These are phyloP conservation scores for Aspergillus intermedius DNA, from an alignment of 2,329 filamentous ascomycete genomes.

Conservation along the genomic window DNA sequence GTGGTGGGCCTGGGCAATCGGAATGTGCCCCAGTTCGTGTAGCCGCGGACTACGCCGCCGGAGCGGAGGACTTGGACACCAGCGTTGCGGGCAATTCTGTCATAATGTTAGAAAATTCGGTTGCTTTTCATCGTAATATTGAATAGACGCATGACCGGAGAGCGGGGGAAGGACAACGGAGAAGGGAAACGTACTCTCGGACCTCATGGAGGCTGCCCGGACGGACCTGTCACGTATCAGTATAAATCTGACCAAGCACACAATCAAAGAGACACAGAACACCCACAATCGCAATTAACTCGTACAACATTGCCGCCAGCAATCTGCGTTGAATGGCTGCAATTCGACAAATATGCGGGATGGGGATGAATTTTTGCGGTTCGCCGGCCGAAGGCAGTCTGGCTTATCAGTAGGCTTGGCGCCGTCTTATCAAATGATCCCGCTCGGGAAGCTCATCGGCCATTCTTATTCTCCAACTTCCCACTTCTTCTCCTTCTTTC, in stretches of 20 bases:
- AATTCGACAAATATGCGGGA: conserved; percentile 11
- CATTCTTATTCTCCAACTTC: conserved; percentile 11
- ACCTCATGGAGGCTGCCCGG: conserved; percentile 85
- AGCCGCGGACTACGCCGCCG: conserved; percentile 83
- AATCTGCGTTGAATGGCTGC: conserved; percentile 14
- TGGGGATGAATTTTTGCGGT: conserved; percentile 7
- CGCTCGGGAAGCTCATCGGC: conserved; percentile 14
- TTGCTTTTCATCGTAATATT: background rate
- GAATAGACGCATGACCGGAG: conserved; percentile 3
- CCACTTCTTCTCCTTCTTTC: conserved; percentile 9
- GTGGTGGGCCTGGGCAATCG: conserved; percentile 72
- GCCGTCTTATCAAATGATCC: conserved; percentile 15
- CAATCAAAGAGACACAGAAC: conserved; percentile 26
- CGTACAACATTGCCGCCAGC: conserved; percentile 72
- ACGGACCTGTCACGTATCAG: conserved; percentile 61
- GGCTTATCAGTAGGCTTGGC: conserved; percentile 22
- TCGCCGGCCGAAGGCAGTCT: conserved; percentile 3
- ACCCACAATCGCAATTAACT: conserved; percentile 89
- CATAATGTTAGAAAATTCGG: conserved; percentile 3
- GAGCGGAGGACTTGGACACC: conserved; percentile 75
- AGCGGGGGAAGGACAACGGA: background rate
- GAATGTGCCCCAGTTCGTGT: conserved; percentile 94
- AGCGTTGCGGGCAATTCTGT: conserved; percentile 78
- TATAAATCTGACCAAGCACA: conserved; percentile 2
- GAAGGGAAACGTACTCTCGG: conserved; percentile 66